Evolutionary conservation across 257 asterid species (phyloP).

Genomic region (Jacaranda mimosifolia): DNA sequence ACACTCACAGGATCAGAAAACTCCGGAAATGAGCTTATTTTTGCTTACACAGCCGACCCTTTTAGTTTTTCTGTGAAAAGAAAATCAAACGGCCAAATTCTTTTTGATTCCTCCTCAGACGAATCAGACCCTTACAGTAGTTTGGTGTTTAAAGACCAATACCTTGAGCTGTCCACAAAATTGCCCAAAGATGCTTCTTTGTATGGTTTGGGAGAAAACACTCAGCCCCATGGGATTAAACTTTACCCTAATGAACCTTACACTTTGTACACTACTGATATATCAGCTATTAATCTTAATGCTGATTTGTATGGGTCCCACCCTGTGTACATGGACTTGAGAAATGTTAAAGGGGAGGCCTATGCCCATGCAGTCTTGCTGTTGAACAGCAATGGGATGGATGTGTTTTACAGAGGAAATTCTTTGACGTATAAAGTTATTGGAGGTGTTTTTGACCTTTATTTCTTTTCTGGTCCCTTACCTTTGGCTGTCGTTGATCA

Average conservation of each 20-base stretch:
- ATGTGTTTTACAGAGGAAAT: constrained; percentile 79
- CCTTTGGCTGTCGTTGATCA: constrained; percentile 93
- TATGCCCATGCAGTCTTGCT: constrained; percentile 80
- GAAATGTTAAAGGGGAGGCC: constrained; percentile 67
- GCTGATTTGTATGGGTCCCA: constrained; percentile 91
- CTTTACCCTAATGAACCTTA: constrained; percentile 76
- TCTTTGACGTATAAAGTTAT: constrained; percentile 90
- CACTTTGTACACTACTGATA: constrained; percentile 82
- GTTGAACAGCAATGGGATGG: constrained; percentile 97
- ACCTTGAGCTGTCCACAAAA: constrained; percentile 84
- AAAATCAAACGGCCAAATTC: constrained; percentile 80
- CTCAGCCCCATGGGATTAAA: constrained; percentile 90
- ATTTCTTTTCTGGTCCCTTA: constrained; percentile 88
- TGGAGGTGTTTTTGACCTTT: constrained; percentile 94
- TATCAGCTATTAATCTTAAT: constrained; percentile 84
- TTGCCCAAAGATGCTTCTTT: constrained; percentile 81
- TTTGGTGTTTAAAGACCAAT: constrained; percentile 92
- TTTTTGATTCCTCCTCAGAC: constrained; percentile 65
- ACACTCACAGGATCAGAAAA: constrained; percentile 45
- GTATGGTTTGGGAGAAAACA: constrained; percentile 89
- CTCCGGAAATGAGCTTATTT: constrained; percentile 65
- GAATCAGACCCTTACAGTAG: constrained; percentile 59
- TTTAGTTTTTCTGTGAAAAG: constrained; percentile 75
- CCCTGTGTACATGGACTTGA: constrained; percentile 93
- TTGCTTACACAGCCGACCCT: constrained; percentile 75